Conservation (phyloP, 768 basidiomycete genomes). For the Multifurca ochricompacta region DNA sequence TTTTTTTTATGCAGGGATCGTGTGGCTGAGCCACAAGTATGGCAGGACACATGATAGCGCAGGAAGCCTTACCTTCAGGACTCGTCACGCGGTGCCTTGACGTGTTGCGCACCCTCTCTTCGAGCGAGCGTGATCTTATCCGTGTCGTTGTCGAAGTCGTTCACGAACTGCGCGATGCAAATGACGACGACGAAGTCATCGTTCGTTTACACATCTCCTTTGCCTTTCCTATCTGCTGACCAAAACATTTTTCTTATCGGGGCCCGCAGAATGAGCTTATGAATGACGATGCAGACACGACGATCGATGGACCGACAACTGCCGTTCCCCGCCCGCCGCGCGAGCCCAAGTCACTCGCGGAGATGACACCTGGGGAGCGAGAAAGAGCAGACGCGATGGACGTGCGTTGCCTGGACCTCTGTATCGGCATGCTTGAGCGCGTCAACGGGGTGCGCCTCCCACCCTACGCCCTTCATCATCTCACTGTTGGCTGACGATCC, state of each 20-base stretch:
- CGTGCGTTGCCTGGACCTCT: conserved; percentile 64
- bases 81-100: conserved; percentile 75
- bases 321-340: conserved; percentile 19
- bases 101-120: conserved; percentile 63
- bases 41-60: conserved; percentile 73
- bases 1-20: background rate
- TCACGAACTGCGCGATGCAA: conserved; percentile 62
- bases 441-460: conserved; percentile 61
- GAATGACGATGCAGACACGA: conserved; percentile 30
- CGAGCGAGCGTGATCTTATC: conserved; percentile 77
- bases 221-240: background rate
- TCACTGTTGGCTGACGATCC: background rate
- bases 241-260: too few relatives aligned
- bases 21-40: conserved; percentile 1
- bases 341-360: conserved; percentile 30
- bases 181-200: conserved; percentile 33
- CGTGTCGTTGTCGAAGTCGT: conserved; percentile 84
- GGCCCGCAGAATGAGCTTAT: conserved; percentile 22
- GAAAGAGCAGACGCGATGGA: conserved; percentile 55
- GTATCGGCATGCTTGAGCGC: conserved; percentile 78
- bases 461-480: conserved; percentile 12
- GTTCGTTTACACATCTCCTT: background rate
- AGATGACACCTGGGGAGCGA: conserved; percentile 54
- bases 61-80: conserved; percentile 57
- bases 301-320: conserved; percentile 27